Conservation (phyloP, 345 rosid genomes). For the Acer negundo region DNA sequence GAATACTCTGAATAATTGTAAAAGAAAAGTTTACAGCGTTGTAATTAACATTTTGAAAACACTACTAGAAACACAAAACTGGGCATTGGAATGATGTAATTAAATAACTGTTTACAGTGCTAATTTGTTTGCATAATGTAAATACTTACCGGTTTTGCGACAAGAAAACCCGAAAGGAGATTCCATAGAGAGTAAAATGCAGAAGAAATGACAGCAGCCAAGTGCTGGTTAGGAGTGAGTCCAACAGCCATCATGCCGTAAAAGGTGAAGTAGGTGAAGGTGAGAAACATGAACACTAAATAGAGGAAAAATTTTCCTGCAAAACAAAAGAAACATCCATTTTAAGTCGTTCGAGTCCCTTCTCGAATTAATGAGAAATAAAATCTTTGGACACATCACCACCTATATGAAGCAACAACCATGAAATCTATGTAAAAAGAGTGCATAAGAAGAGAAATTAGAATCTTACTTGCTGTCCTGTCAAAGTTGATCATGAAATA, state of each 20-base stretch:
- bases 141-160: conserved; percentile 18
- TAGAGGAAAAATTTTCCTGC: conserved; percentile 56
- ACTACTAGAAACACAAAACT: conserved; percentile 17
- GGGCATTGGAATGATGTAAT: conserved; percentile 17
- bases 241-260: conserved; percentile 92
- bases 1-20: conserved; percentile 50
- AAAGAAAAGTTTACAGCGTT: not conserved
- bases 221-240: conserved; percentile 68
- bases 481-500: conserved; percentile 85
- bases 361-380: too few species aligned
- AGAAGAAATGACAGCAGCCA: conserved; percentile 66
- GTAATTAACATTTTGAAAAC: too few species aligned
- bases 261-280: conserved; percentile 70
- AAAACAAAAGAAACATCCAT: not conserved
- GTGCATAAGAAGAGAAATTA: not conserved
- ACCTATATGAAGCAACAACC: not conserved
- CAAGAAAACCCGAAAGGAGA: conserved; percentile 81
- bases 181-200: conserved; percentile 88
- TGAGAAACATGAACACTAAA: conserved; percentile 57
- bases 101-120: too few species aligned
- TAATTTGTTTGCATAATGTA: not conserved
- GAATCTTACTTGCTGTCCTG: conserved; percentile 62
- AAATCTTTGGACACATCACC: too few species aligned
- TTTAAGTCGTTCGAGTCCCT: too few species aligned
- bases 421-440: not conserved